Evolutionary conservation across 371 early-diverging fungal genomes (phyloP), one percentile per base, ranked within the genome.

Genomic region (Haplosporangium sp.): DNA sequence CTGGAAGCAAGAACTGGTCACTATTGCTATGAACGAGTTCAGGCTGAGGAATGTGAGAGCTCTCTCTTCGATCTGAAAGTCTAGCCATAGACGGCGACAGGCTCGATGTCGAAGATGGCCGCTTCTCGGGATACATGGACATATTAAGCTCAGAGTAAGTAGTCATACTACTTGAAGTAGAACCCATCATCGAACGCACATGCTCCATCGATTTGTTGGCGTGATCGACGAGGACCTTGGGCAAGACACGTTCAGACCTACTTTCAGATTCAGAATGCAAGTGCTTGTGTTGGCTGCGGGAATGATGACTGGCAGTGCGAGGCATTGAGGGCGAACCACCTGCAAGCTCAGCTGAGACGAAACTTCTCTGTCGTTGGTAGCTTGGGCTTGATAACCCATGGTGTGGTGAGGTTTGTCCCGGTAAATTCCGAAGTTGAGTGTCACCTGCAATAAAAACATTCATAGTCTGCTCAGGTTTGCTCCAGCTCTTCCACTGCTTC

Each of bases 401-500:
- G 19, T 63, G 63, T 8, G 77, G 77, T 7, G 77, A 63, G 65
- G 72, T 71, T 19, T 72, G 72, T 11, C 17, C 35, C 0, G 27
- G 34, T 27, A 52, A 15, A 6, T 42, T 57, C n/a, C 56, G 68
- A 34, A 68, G 27, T 0, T 73, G 78, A 3, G 62, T 65, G 10
- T 70, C 67, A 40, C 73, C 62, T 45, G 53, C 47, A 0, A 74
- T 73, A 34, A 65, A 50, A 5, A 74, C 72, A 27, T 19, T 67
- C 69, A 74, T 74, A 13, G 71, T 45, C 17, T 68, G 62, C 2
- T 58, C 50, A 1, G 74, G 81, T 27, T 69, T 74, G 20, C 66
- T 65, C 81, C 81, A 81, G 52, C 81, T 74, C 64, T 74, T 81
- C 81, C 81, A 81, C 35, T 81, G 81, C 53, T 69, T 67, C 15